phyloP scores from a whole-genome alignment of 2,329 filamentous ascomycete species.

The Colletotrichum sp. region DNA sequence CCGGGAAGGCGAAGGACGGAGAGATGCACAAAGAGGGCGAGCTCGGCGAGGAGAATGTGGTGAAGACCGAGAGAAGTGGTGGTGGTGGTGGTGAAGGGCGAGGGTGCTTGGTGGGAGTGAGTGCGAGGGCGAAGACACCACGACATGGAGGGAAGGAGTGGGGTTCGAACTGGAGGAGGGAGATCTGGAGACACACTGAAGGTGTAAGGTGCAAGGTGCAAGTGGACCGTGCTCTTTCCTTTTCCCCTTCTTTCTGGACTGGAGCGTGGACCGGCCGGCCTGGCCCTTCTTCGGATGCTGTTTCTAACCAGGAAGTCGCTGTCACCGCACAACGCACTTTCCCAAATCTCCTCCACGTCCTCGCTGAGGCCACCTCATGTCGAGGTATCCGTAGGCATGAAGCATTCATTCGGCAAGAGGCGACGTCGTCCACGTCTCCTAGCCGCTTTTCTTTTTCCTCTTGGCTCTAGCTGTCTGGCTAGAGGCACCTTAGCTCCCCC shows the following conservation, averaged over 20 bases:
- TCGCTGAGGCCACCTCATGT: not conserved
- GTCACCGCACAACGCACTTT: not conserved
- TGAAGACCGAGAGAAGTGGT: not conserved
- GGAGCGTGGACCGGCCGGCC: not conserved
- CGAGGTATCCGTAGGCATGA: not conserved
- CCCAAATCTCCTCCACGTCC: not conserved
- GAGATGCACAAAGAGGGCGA: not conserved
- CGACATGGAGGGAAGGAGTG: conserved; percentile 1
- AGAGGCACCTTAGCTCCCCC: not conserved
- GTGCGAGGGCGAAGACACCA: not conserved
- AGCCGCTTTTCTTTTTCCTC: not conserved
- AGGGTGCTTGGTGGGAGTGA: not conserved
- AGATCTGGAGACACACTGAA: not conserved
- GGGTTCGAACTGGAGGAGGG: not conserved
- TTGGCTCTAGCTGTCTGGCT: not conserved
- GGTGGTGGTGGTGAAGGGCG: not conserved
- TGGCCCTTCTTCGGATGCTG: not conserved
- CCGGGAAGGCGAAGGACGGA: not conserved
- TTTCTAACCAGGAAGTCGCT: not conserved
- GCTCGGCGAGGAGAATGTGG: not conserved
- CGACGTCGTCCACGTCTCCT: not conserved
- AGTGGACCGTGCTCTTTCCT: not conserved
- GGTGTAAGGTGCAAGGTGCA: not conserved
- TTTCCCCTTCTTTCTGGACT: not conserved
- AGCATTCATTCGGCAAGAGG: not conserved